Percentiles rank a stretch among this genome's conserved stretches.
Conservation (phyloP, 306 rosid genomes). For the Casuarina cunninghamiana region DNA sequence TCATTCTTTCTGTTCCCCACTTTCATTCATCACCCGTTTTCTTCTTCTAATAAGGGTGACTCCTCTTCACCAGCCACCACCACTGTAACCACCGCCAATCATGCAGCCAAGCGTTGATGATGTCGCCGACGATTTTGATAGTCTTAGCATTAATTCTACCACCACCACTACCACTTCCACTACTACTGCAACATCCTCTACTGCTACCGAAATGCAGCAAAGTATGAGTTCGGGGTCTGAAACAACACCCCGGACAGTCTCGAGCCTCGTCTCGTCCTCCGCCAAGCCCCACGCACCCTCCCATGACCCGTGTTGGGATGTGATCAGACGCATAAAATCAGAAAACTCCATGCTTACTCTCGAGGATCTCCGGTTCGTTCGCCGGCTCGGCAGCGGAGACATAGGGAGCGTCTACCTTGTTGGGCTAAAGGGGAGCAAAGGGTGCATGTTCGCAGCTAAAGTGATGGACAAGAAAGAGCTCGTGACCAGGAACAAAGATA, state of each 20-base stretch:
- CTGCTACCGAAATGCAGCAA: not conserved
- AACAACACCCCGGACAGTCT: conserved; percentile 1
- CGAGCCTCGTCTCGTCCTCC: conserved; percentile 10
- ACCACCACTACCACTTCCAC: not conserved
- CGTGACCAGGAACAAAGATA: conserved; percentile 35
- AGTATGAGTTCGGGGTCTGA: conserved; percentile 33
- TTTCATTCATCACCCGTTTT: not conserved
- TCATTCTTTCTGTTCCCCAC: not conserved
- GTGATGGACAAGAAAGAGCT: conserved; percentile 63
- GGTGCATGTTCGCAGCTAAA: conserved; percentile 49
- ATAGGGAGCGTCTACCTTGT: conserved; percentile 56
- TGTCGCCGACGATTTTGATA: conserved; percentile 19
- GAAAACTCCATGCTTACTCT: conserved; percentile 10
- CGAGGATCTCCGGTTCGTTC: conserved; percentile 37
- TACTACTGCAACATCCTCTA: not conserved
- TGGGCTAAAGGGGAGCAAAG: conserved; percentile 39
- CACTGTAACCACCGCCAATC: not conserved
- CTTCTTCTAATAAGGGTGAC: not conserved
- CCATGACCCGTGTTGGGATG: conserved; percentile 32
- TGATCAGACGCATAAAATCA: conserved; percentile 19
- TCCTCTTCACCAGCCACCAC: not conserved
- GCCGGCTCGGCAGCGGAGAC: conserved; percentile 52
- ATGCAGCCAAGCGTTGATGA: conserved; percentile 23
- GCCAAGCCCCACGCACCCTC: conserved; percentile 30
- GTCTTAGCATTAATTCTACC: conserved; percentile 21